phyloP scores from a whole-genome alignment of 345 rosid genomes.

The Diplotaxis tenuifolia region DNA sequence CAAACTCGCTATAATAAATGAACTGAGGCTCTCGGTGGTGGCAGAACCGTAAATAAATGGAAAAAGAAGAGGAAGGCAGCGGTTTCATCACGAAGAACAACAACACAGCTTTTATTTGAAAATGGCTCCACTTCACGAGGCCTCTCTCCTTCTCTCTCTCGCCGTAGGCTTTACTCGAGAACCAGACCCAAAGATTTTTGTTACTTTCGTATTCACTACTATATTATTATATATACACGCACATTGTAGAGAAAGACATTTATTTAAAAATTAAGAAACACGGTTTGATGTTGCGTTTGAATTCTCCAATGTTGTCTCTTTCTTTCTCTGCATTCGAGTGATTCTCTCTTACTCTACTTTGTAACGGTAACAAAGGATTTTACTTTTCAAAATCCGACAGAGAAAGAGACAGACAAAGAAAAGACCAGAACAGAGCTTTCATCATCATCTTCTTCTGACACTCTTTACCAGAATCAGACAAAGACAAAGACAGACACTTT shows the following conservation, averaged over 20 bases:
- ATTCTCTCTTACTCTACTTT: conserved; percentile 1
- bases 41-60: conserved; percentile 2
- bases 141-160: conserved; percentile 15
- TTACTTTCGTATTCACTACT: conserved; percentile 2
- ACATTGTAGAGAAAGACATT: conserved; percentile 10
- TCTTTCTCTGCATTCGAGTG: conserved; percentile 31
- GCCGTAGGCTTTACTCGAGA: conserved; percentile 44
- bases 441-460: background rate
- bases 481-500: conserved; percentile 4
- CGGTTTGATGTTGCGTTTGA: conserved; percentile 1
- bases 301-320: conserved; percentile 20
- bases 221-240: background rate
- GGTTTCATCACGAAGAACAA: conserved; percentile 35
- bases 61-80: conserved; percentile 30
- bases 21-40: background rate
- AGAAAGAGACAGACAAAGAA: background rate
- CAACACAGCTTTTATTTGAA: conserved; percentile 66
- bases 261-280: conserved; percentile 5
- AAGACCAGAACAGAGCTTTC: conserved; percentile 12
- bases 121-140: conserved; percentile 49
- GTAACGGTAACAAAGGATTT: conserved; percentile 33
- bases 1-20: background rate
- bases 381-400: conserved; percentile 27
- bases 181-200: conserved; percentile 31
- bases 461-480: conserved; percentile 11